Conservation (phyloP, 495 filamentous ascomycete genomes). For the Neurospora sp. region DNA sequence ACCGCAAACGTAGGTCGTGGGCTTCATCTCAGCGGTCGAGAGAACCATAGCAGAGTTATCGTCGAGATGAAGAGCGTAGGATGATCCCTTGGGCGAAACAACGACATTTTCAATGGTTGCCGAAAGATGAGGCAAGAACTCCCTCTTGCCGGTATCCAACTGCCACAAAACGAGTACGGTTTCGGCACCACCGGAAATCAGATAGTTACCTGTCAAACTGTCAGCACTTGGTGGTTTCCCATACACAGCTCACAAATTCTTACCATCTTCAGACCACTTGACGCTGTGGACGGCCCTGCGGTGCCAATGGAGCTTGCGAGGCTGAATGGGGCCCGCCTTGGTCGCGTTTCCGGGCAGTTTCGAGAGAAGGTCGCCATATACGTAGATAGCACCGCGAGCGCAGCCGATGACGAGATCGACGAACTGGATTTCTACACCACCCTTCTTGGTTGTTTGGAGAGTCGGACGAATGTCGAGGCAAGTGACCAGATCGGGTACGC, state of each 20-base stretch:
- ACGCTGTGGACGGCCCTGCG: slow-evolving; percentile 66
- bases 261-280: slow-evolving; percentile 89
- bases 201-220: slow-evolving; percentile 65
- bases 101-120: slow-evolving; percentile 73
- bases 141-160: slow-evolving; percentile 68
- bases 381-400: slow-evolving; percentile 58
- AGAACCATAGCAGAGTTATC: slow-evolving; percentile 86
- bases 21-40: slow-evolving; percentile 75
- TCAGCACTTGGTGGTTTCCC: slow-evolving; percentile 5
- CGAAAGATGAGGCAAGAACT: slow-evolving; percentile 79
- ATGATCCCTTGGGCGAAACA: slow-evolving; percentile 66
- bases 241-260: slow-evolving; percentile 11
- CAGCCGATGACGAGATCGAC: slow-evolving; percentile 70
- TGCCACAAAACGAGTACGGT: slow-evolving; percentile 94
- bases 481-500: slow-evolving; percentile 43
- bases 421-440: slow-evolving; percentile 23
- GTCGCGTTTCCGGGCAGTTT: slow-evolving; percentile 32
- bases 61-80: slow-evolving; percentile 72
- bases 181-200: slow-evolving; percentile 87
- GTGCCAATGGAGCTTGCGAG: slow-evolving; percentile 82
- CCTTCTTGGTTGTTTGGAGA: slow-evolving; percentile 21
- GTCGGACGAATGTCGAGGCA: slow-evolving; percentile 44
- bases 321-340: slow-evolving; percentile 31
- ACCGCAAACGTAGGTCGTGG: slow-evolving; percentile 70
- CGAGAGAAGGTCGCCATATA: slow-evolving; percentile 63